Conservation (phyloP, 345 rosid species). For the Aquilaria malaccensis region DNA sequence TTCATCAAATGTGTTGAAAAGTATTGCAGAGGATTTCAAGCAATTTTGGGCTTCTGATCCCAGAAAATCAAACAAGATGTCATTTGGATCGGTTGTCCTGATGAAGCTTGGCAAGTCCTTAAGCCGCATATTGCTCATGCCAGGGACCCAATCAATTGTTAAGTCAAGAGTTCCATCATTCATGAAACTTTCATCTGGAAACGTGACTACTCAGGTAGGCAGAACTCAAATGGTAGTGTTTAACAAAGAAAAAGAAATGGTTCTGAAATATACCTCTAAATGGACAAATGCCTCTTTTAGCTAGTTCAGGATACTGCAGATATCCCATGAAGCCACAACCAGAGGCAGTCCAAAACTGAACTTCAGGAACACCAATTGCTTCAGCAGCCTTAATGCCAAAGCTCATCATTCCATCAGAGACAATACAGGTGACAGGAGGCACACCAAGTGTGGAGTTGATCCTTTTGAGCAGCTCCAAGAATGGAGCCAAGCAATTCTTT, state of each 20-base stretch:
- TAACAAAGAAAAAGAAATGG: not conserved
- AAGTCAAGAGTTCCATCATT: conserved; percentile 23
- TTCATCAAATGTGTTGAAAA: conserved; percentile 40
- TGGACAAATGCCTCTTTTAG: conserved; percentile 24
- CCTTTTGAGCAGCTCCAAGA: conserved; percentile 14
- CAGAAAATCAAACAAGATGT: conserved; percentile 17
- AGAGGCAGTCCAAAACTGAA: conserved; percentile 25
- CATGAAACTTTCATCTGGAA: conserved; percentile 25
- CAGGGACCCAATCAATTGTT: conserved; percentile 34
- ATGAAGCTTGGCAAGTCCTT: conserved; percentile 33
- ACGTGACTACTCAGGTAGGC: not conserved
- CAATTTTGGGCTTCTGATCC: conserved; percentile 15
- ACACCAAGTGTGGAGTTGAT: conserved; percentile 11
- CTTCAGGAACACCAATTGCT: conserved; percentile 21
- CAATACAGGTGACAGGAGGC: conserved; percentile 25
- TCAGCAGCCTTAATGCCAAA: conserved; percentile 21
- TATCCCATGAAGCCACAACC: conserved; percentile 28
- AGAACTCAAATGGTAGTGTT: not conserved
- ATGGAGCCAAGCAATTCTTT: conserved; percentile 18
- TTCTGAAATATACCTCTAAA: conserved; percentile 20
- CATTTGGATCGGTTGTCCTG: conserved; percentile 21
- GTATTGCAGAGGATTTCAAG: conserved; percentile 23
- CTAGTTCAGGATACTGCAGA: conserved; percentile 24
- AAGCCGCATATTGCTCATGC: conserved; percentile 25
- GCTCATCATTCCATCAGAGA: conserved; percentile 23